A percentile compares a stretch with the other conserved stretches of the same genome.
phyloP scores from a whole-genome alignment of 805 yeast species.

The Ogataea pilisensis region DNA sequence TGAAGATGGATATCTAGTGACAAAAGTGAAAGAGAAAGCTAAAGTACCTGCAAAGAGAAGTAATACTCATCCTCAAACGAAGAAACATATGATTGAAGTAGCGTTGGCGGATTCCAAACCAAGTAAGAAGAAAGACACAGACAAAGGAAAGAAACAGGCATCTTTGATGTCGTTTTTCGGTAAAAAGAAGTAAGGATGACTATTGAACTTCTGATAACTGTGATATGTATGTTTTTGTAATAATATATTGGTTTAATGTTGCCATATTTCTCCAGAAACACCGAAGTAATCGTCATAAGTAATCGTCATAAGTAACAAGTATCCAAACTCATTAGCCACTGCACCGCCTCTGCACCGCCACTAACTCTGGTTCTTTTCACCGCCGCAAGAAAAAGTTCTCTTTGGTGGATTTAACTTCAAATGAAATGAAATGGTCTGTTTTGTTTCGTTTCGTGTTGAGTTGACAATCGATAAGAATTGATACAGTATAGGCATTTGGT shows the following conservation, averaged over 20 bases:
- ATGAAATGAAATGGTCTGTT: too few relatives aligned
- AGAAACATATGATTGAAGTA: conserved; percentile 9
- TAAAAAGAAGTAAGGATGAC: conserved; percentile 15
- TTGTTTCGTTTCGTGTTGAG: too few relatives aligned
- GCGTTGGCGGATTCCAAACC: neutral
- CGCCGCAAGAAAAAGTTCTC: too few relatives aligned
- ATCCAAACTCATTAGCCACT: too few relatives aligned
- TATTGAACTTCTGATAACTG: neutral
- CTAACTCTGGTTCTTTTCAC: too few relatives aligned
- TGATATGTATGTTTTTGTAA: neutral
- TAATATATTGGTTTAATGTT: neutral
- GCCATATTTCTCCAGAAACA: too few relatives aligned
- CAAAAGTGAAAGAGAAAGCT: conserved; percentile 10
- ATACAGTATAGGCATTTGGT: too few relatives aligned
- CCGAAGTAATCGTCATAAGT: too few relatives aligned
- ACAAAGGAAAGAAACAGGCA: conserved; percentile 21
- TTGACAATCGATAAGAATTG: too few relatives aligned
- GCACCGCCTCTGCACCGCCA: too few relatives aligned
- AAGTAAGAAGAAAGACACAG: conserved; percentile 6
- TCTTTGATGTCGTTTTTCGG: conserved; percentile 32
- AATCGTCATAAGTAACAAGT: too few relatives aligned
- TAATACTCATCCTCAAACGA: conserved; percentile 12
- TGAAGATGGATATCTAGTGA: conserved; percentile 30
- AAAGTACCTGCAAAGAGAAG: conserved; percentile 6
- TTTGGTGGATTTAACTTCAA: too few relatives aligned